Percentiles rank a stretch among this genome's conserved stretches.
phyloP scores from a whole-genome alignment of 768 basidiomycete species.

The Holtermannia corniformis region DNA sequence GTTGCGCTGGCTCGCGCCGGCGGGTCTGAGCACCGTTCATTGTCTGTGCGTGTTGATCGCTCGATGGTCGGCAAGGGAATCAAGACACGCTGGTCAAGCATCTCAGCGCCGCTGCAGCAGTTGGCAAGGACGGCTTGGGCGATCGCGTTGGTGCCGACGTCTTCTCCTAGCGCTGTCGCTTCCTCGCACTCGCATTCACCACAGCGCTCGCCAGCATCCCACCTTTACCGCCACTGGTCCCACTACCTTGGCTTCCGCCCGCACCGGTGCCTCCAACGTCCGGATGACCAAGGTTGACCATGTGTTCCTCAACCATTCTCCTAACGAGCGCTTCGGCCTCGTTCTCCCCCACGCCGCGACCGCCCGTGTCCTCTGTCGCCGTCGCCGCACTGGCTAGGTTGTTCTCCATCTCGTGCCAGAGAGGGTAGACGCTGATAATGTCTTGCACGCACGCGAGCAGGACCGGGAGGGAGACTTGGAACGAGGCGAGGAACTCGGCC shows the following conservation, averaged over 20 bases:
- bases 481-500: conserved; percentile 60
- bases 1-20: no score
- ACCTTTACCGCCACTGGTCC: no score
- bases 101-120: no score
- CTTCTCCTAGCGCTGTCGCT: background rate
- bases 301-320: conserved; percentile 30
- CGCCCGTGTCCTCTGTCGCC: background rate
- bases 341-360: conserved; percentile 13
- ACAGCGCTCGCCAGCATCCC: background rate
- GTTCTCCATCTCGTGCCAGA: conserved; percentile 56
- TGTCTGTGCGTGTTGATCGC: no score
- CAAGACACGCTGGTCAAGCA: no score
- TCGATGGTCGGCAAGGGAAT: no score
- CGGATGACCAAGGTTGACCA: conserved; percentile 26
- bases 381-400: background rate
- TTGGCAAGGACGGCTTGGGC: background rate
- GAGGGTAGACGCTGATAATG: conserved; percentile 75
- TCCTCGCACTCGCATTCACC: background rate
- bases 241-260: no score
- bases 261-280: conserved; percentile 16
- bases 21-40: no score
- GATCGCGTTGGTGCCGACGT: background rate
- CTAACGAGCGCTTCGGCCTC: conserved; percentile 29
- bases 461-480: conserved; percentile 74
- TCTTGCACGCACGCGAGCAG: conserved; percentile 81